Base-by-base conservation (phyloP, 495 filamentous ascomycete species). In the Halenospora varia region DNA sequence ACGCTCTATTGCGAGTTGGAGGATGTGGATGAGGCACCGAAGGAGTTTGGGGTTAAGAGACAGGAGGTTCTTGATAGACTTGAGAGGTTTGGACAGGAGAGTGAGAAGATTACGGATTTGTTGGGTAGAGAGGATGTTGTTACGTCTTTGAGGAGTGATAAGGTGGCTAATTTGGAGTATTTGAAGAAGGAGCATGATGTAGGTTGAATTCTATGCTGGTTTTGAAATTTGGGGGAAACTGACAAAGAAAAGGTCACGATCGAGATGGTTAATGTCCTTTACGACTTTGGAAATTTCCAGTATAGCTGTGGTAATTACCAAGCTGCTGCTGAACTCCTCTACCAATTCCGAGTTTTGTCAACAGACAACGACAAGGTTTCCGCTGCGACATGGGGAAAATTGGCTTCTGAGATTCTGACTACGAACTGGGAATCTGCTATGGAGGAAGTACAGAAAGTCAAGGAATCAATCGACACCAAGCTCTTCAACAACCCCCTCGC, bases 351-450 rank as follows among this genome's bases (percentile, higher is more conserved):
- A 71, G 88, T 98, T 49, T 86, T 98, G 59, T 96, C 91, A 51
- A 97, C 92, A 63, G 93, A 98, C 73, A 95, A 93, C 75, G 94
- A 97, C 79, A 96, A 95, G 77, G 92, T 96, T 48, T 80, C 88
- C 53, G 89, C 88, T 44, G 94, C 94, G 45, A 96, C 89, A 58
- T 98, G 94, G 94, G 94, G 94, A 73, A 92, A 96, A 71, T 79
- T 98, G 35, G 94, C 93, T 24, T 92, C 83, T 60, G 92, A 97
- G 72, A 97, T 97, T 65, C 79, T 97, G 62, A 89, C 81, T 62
- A 90, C 88, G 55, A 92, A 86, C 76, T 98, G 94, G 94, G 94
- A 97, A 52, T 80, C 80, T 26, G 92, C 89, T n/a, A 88, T 97
- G 80, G 93, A 96, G 74, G 94, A 97, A 72, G 83, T 98, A 22